Base-by-base conservation (phyloP, 768 basidiomycete species). In the Lentinula boryana region DNA sequence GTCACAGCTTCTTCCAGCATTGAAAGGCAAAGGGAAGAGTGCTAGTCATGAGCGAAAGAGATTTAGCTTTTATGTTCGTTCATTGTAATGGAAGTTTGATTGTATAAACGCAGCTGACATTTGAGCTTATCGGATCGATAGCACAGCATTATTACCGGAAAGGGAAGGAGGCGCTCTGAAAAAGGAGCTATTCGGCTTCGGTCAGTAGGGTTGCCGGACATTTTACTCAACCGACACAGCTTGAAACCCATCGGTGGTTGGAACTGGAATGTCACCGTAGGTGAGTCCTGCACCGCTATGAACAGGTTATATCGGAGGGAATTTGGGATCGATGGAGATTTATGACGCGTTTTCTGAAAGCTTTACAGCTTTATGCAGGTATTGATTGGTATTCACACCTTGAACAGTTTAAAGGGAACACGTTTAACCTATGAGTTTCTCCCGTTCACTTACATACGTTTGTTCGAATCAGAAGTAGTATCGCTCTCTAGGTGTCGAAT, bases 1-100 rank as follows among this genome's bases (percentile, higher is more conserved):
- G 68, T 68, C 27, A 78, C 63, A 16, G 67, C 48, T 46, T 63
- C 50, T 21, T 46, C 38, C 13, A 63, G 32, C 57, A 63, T 51
- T 33, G 6, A 4, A 16, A 33, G 9, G 32, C n/a, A 9, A 32
- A 13, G 13, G 13, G 41, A 44, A 51, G 50, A 32, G 66, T 63
- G 4, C 44, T 69, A 58, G 44, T 18, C 4, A 48, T 61, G 9
- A 66, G 68, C 55, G 7, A 15, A 59, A 70, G 12, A 27, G 15
- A 3, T n/a, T 32, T 12, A 51, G 50, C 31, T 32, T 51, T 51
- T 51, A 51, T 51, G 50, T 46, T n/a, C 15, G 44, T 46, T 27
- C 4, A 27, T 3, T 23, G 12, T 23, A 21, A 33, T 35, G 31
- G 15, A 35, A 51, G 46, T 48, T 23, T 18, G 9, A 48, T 23